Base-by-base conservation (phyloP, 2,329 filamentous ascomycete genomes). In the Aspergillus sp. region DNA sequence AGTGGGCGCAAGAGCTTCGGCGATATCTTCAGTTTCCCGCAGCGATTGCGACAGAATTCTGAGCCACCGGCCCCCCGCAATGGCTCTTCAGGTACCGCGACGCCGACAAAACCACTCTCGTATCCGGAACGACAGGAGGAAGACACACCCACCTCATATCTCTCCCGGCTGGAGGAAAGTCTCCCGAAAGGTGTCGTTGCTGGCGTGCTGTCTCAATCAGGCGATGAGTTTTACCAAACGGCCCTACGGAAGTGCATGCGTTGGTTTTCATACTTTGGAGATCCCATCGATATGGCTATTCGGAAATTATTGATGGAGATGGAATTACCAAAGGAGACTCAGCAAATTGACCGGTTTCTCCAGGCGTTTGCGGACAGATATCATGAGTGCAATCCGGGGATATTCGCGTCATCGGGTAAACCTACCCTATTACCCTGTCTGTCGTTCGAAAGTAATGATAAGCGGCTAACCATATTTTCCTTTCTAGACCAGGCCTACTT, bases 201-300 rank as follows among this genome's bases (percentile, higher is more conserved):
- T 9, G 86, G 85, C 41, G 81, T 88, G 10, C 71, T 98, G 28
- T 91, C 88, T 12, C 94, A 94, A 61, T 86, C 82, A n/a, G 80
- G 80, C 2, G 91, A 98, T 58, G 71, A 82, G 0, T 98, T 97
- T 64, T 86, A 83, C 41, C 80, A 83, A 49, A 82, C 87, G 1
- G 89, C 94, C 3, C 69, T 98, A 47, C 81, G 91, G 50, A 96
- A 91, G 62, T 97, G 95, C 62, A 97, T 97, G 85, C 82, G 91
- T 45, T 85, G 85, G 19, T 97, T 97, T 66, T 82, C 84, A 44
- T 97, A 97, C 70, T 97, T 96, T 59, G 90, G 88, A 29, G 91
- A 97, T 57, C 93, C 93, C 0, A 91, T 98, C 73, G 93, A 98
- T 64, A 97, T 98, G 89, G 87, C 91, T 1, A 83, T 97, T 53